Evolutionary conservation across 192 early-diverging fungal genomes (phyloP), one percentile per base, ranked within the genome.

Genomic region (Coemansia sp.): DNA sequence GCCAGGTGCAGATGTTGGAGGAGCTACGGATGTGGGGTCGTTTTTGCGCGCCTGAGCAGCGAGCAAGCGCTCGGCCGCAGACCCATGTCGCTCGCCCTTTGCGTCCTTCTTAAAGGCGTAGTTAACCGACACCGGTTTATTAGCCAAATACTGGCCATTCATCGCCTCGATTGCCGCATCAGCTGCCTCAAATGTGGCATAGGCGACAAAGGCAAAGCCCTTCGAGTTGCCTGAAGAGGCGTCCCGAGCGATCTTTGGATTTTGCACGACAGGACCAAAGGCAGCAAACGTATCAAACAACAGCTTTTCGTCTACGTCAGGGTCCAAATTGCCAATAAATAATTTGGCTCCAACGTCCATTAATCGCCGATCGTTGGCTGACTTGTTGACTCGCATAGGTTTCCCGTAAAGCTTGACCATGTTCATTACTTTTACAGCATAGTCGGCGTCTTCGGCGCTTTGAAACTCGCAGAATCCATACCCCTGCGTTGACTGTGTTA

Each of bases 81-180:
- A 93, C 63, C 98, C 98, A 72, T 99, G 98, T 20, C 96, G 74
- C 75, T 98, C 97, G 31, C 98, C 98, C 79, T 96, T 95, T 31
- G 95, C 96, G 70, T 99, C 98, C 82, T 99, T 99, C 79, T 98
- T 99, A 73, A 96, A 95, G 2, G 97, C 95, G 85, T 96, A 99
- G 16, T 85, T 84, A 9, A 97, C 97, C 34, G 85, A 90, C 66
- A 99, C 93, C 33, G 92, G 90, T 73, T 96, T 97, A 76, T 96
- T 95, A 79, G 93, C 94, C 78, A 99, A 76, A 79, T 93, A 98
- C 80, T 98, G 97, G 9, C 95, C 94, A 76, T 99, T 93, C 98
- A 99, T 96, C 3, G 95, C 94, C 81, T 97, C 95, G 51, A 99
- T 92, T 0, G 98, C 98, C n/a, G 91, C 90, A 87, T 99, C 98